A percentile compares a stretch with the other conserved stretches of the same genome.
Evolutionary conservation across 495 filamentous ascomycete genomes (phyloP).

Genomic region (Aspergillus avenaceus): DNA sequence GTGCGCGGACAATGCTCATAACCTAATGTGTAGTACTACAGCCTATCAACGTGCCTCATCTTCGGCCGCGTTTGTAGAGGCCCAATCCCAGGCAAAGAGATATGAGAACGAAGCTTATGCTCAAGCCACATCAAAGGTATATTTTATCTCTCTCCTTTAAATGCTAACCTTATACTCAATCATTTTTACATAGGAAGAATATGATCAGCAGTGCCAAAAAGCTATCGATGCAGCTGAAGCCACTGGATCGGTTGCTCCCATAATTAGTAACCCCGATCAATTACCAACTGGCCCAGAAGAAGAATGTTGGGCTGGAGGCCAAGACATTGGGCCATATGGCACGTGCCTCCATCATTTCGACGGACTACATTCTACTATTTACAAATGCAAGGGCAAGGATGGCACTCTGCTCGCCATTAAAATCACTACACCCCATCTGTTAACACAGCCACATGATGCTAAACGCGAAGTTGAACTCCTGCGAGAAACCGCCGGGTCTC

Average conservation of each 20-base stretch:
- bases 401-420: constrained; percentile 69
- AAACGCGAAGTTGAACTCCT: constrained; percentile 74
- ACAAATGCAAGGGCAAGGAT: constrained; percentile 47
- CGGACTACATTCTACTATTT: constrained; percentile 82
- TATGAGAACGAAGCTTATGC: constrained; percentile 38
- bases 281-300: constrained; percentile 9
- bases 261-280: constrained; percentile 17
- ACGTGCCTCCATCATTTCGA: constrained; percentile 66
- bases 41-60: constrained; percentile 39
- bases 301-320: constrained; percentile 26
- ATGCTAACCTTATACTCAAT: background rate
- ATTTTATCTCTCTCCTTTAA: background rate
- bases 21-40: constrained; percentile 32
- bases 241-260: constrained; percentile 12
- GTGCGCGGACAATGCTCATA: background rate
- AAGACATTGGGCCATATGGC: constrained; percentile 65
- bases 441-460: constrained; percentile 76
- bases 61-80: constrained; percentile 34
- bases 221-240: constrained; percentile 36
- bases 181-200: constrained; percentile 37
- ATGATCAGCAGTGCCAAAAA: constrained; percentile 39
- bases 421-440: constrained; percentile 69
- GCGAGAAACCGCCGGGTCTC: constrained; percentile 35
- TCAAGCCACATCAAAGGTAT: constrained; percentile 37
- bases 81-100: constrained; percentile 36